Conservation (phyloP, 306 rosid genomes). For the Aeschynomene evenia region DNA sequence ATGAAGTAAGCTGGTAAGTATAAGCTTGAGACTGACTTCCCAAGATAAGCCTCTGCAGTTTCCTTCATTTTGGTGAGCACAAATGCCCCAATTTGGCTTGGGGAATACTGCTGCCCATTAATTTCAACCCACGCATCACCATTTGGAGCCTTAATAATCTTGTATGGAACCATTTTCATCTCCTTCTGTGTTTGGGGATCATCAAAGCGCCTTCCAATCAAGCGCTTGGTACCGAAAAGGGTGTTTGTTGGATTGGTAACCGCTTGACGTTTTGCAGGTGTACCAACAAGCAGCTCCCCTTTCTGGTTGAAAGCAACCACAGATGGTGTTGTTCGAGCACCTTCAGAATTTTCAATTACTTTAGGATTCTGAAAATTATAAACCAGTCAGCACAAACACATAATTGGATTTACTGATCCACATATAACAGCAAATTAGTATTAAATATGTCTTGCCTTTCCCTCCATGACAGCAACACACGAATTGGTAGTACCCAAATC, state of each 20-base stretch:
- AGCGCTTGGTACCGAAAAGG: constrained; percentile 77
- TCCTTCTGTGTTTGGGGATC: constrained; percentile 93
- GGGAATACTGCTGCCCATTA: constrained; percentile 85
- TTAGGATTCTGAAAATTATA: constrained; percentile 81
- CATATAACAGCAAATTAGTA: not conserved
- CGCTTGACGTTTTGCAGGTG: constrained; percentile 95
- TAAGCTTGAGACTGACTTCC: constrained; percentile 79
- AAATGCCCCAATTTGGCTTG: constrained; percentile 94
- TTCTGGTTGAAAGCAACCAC: constrained; percentile 93
- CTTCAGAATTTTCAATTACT: constrained; percentile 86
- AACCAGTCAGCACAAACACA: not conserved
- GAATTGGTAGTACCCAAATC: constrained; percentile 98
- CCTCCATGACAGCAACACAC: constrained; percentile 91
- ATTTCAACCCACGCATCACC: constrained; percentile 99
- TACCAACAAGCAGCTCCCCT: constrained; percentile 90
- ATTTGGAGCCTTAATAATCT: constrained; percentile 88
- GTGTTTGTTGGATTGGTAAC: constrained; percentile 91
- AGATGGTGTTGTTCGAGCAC: constrained; percentile 90
- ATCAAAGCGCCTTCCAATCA: constrained; percentile 89
- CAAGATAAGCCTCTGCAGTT: constrained; percentile 92
- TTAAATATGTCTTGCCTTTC: constrained; percentile 46
- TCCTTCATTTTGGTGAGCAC: constrained; percentile 86
- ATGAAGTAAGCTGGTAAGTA: constrained; percentile 92
- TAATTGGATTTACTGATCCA: no score
- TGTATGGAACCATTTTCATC: constrained; percentile 95